These are phyloP conservation scores for Chlamydomonas eustigma DNA, from an alignment of 139 green algal genomes.

Conservation along the genomic window DNA sequence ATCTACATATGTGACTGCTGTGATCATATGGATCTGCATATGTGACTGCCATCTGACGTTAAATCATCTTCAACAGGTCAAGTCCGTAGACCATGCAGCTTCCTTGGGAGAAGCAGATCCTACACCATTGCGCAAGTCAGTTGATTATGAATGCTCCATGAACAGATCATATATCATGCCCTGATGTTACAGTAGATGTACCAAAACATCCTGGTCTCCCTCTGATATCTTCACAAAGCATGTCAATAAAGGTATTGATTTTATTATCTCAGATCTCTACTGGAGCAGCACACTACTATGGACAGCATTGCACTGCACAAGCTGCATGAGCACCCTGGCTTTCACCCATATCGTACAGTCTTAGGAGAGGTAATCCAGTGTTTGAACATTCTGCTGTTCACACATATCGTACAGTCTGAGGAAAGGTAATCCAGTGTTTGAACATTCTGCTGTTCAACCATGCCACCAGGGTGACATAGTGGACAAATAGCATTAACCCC, in stretches of 20 bases:
- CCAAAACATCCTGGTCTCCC: too few relatives aligned
- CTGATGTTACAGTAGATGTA: too few relatives aligned
- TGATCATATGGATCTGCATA: too few relatives aligned
- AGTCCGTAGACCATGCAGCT: slow-evolving; percentile 5
- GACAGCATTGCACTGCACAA: slow-evolving; percentile 17
- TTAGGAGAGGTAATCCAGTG: slow-evolving; percentile 69
- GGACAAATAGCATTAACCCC: background rate
- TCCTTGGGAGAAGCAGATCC: slow-evolving; percentile 17
- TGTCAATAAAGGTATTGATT: too few relatives aligned
- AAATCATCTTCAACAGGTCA: background rate
- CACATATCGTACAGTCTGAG: slow-evolving; percentile 90
- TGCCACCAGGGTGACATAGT: slow-evolving; percentile 71
- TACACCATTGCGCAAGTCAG: slow-evolving; percentile 16
- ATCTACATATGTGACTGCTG: too few relatives aligned
- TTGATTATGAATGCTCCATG: too few relatives aligned
- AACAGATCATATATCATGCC: too few relatives aligned
- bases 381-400: slow-evolving; percentile 57
- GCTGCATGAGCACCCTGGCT: slow-evolving; percentile 49
- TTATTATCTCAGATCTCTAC: slow-evolving; percentile 19
- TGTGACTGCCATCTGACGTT: too few relatives aligned
- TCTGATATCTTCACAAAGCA: too few relatives aligned
- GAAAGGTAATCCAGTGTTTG: slow-evolving; percentile 59
- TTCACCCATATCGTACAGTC: slow-evolving; percentile 87
- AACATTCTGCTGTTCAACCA: slow-evolving; percentile 66
- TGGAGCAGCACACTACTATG: slow-evolving; percentile 8